These are phyloP conservation scores for Chrysoporthe puriensis DNA, from an alignment of 2,329 filamentous ascomycete genomes.

Conservation along the genomic window DNA sequence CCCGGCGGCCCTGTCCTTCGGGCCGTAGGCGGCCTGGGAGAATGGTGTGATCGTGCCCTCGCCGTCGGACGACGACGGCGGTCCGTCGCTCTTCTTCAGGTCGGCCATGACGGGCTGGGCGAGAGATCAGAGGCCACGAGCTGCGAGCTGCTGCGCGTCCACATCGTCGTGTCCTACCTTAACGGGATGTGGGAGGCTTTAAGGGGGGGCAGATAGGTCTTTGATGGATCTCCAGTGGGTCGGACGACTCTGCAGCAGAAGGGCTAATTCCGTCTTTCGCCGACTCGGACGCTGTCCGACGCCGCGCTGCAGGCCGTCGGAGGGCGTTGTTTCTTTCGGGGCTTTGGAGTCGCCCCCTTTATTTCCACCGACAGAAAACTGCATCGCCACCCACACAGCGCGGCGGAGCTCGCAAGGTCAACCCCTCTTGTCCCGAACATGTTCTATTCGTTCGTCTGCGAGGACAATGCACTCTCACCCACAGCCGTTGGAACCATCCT, in stretches of 20 bases:
- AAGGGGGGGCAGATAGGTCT: neutral
- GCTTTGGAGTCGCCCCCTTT: too few relatives aligned
- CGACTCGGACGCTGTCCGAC: neutral
- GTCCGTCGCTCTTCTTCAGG: neutral
- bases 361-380: too few relatives aligned
- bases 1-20: neutral
- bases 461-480: too few relatives aligned
- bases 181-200: neutral
- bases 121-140: neutral
- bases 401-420: too few relatives aligned
- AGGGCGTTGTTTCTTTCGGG: too few relatives aligned
- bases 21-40: conserved; percentile 2
- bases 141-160: neutral
- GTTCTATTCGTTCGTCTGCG: too few relatives aligned
- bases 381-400: too few relatives aligned
- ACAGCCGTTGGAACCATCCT: too few relatives aligned
- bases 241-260: neutral
- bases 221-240: conserved; percentile 7
- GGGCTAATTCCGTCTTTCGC: neutral
- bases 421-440: too few relatives aligned
- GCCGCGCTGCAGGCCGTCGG: too few relatives aligned
- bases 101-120: conserved; percentile 2
- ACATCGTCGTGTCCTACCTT: conserved; percentile 4
- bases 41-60: conserved; percentile 15
- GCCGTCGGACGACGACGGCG: neutral